phyloP scores from a whole-genome alignment of 164 flowering plant genomes.

The Kingdonia uniflora region DNA sequence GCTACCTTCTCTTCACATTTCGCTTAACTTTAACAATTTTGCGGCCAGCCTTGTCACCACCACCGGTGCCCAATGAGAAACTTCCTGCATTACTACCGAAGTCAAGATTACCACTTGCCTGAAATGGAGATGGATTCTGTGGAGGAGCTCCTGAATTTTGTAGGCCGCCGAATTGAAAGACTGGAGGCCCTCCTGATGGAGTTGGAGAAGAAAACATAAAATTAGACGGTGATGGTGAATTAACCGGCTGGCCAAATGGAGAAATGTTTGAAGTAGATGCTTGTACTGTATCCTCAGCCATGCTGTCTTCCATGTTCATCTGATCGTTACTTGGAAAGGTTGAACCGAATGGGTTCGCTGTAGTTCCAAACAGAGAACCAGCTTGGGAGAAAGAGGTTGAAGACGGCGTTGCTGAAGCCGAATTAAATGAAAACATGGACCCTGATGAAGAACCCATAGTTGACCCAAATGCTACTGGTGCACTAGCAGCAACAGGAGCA shows the following conservation, averaged over 20 bases:
- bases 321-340: slow-evolving; percentile 45
- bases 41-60: slow-evolving; percentile 22
- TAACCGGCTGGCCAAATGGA: slow-evolving; percentile 39
- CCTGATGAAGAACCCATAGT: slow-evolving; percentile 29
- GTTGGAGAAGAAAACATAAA: slow-evolving; percentile 37
- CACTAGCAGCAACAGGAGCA: slow-evolving; percentile 17
- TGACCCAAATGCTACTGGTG: slow-evolving; percentile 27
- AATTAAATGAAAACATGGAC: slow-evolving; percentile 34
- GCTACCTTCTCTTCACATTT: slow-evolving; percentile 17
- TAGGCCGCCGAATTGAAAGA: slow-evolving; percentile 53
- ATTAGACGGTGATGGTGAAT: slow-evolving; percentile 24
- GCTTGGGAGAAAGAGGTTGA: slow-evolving; percentile 13
- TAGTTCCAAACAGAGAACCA: slow-evolving; percentile 34
- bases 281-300: slow-evolving; percentile 83
- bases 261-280: slow-evolving; percentile 30
- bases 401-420: slow-evolving; percentile 33
- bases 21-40: slow-evolving; percentile 14
- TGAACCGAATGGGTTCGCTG: slow-evolving; percentile 27
- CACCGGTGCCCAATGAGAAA: slow-evolving; percentile 23
- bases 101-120: slow-evolving; percentile 43
- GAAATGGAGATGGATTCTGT: slow-evolving; percentile 47
- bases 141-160: slow-evolving; percentile 28
- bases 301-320: slow-evolving; percentile 81
- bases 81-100: slow-evolving; percentile 18
- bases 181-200: slow-evolving; percentile 24